Percentiles rank a stretch among this genome's conserved stretches.
Evolutionary conservation across 768 basidiomycete species (phyloP).

Genomic region (Lyophyllum decastes): DNA sequence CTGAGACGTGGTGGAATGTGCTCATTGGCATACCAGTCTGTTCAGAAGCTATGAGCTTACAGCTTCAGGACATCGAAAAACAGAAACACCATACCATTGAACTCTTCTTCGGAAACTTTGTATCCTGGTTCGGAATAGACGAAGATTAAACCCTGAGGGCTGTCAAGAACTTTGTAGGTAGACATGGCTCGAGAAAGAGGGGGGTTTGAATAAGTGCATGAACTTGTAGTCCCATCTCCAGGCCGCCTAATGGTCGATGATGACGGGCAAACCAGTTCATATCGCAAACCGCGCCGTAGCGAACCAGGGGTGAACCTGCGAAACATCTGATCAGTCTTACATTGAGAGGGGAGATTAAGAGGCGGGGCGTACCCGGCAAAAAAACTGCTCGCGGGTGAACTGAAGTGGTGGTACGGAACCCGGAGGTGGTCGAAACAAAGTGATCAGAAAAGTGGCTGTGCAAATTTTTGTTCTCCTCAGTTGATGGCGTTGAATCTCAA

Average conservation of each 20-base stretch:
- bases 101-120: slow-evolving; percentile 24
- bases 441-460: slow-evolving; percentile 31
- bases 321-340: background rate
- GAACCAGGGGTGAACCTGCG: background rate
- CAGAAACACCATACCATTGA: slow-evolving; percentile 22
- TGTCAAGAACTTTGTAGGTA: slow-evolving; percentile 5
- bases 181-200: slow-evolving; percentile 2
- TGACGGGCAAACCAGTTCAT: slow-evolving; percentile 11
- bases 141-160: slow-evolving; percentile 13
- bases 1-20: slow-evolving; percentile 28
- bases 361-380: too few relatives aligned
- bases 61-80: background rate
- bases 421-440: background rate
- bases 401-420: background rate
- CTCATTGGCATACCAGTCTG: slow-evolving; percentile 36
- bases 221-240: background rate
- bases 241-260: background rate
- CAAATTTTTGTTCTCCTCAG: slow-evolving; percentile 24
- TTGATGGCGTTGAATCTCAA: slow-evolving; percentile 27
- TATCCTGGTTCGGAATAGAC: slow-evolving; percentile 15
- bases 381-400: background rate
- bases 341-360: background rate
- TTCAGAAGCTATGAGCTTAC: background rate
- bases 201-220: background rate
- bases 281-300: slow-evolving; percentile 3